Base-by-base conservation (phyloP, 164 flowering plant species). In the Chimonanthus praecox region DNA sequence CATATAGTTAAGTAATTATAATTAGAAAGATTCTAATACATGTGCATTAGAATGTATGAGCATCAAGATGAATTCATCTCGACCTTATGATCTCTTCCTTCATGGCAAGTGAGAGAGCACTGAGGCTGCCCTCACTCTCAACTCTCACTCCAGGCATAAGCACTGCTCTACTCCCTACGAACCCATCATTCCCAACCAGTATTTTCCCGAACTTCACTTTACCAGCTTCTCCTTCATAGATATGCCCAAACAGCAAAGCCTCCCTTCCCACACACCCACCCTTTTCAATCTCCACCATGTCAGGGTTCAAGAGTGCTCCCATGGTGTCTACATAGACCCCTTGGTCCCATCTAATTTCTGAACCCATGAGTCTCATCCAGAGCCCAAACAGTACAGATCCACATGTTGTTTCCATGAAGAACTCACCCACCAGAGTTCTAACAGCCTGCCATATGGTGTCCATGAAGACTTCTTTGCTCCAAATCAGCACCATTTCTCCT, bases 371-470 rank as follows among this genome's bases (percentile, higher is more conserved):
- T 81, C 79, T 89, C 90, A 91, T 86, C 89, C 87, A 87, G 6
- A 83, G 20, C 51, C 71, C 80, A 71, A 89, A 88, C 46, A 84
- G 11, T 0, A 78, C 3, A 0, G 92, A 89, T 70, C 97, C 97
- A 71, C 85, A 75, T 15, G 84, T 80, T 85, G 84, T 85, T 73
- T 91, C 97, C 91, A 91, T 84, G 86, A 88, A 89, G 60, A 85
- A 89, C 0, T 89, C 92, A 5, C 97, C 92, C 6, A 82, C 82
- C 45, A 91, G 33, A 4, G 92, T 88, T 76, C 82, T 87, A 5
- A 85, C 44, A 7, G 94, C 97, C 74, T 91, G 97, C 97, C 94
- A 89, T 49, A 81, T 78, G 0, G 93, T 91, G 82, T 89, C 93
- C 89, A 84, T 78, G 78, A 85, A 85, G 2, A 83, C 84, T 15